A percentile compares a stretch with the other conserved stretches of the same genome.
Conservation (phyloP, 495 filamentous ascomycete genomes). For the Aspergillus nanangensis region DNA sequence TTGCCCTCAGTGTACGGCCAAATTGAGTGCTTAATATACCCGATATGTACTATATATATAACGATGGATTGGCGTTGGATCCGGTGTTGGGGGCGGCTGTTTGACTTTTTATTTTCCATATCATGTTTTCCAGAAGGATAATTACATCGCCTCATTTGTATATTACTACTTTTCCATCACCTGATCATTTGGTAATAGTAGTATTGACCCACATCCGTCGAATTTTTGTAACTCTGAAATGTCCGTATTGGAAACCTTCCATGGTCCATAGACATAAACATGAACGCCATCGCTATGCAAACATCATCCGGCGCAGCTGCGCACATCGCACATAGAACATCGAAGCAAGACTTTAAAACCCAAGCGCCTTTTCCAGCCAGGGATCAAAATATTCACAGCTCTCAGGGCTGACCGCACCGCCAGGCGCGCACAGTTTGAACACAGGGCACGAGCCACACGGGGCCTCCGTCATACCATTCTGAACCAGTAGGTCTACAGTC, state of each 20-base stretch:
- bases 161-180: background rate
- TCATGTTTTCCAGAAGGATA: background rate
- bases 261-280: constrained; percentile 11
- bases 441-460: constrained; percentile 93
- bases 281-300: constrained; percentile 44
- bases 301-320: constrained; percentile 9
- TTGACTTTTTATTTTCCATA: background rate
- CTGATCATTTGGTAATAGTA: too few relatives aligned
- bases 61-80: background rate
- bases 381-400: constrained; percentile 87
- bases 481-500: constrained; percentile 26
- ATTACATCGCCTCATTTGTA: too few relatives aligned
- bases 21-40: constrained; percentile 41
- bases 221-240: constrained; percentile 6
- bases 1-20: constrained; percentile 74
- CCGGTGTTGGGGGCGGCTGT: background rate
- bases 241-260: constrained; percentile 4
- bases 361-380: constrained; percentile 57
- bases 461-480: constrained; percentile 75
- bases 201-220: constrained; percentile 5
- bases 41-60: constrained; percentile 4
- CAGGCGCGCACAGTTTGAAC: constrained; percentile 86
- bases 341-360: constrained; percentile 22
- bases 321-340: constrained; percentile 12
- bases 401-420: constrained; percentile 79